Conservation (phyloP, 345 rosid genomes). For the Raphanus raphanistrum region DNA sequence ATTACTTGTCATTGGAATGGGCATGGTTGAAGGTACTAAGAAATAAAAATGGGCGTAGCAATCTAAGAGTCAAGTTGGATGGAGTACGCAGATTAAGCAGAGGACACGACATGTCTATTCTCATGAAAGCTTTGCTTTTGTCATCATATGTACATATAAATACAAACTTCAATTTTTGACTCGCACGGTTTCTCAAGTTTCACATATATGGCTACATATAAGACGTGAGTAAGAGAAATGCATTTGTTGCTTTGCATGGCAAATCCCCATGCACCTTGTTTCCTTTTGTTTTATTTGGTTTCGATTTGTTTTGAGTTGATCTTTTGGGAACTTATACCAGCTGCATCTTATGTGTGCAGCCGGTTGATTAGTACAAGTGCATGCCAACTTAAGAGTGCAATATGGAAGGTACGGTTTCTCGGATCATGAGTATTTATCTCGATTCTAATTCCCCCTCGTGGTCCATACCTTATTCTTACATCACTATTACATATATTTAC, state of each 20-base stretch:
- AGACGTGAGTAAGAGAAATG: conserved; percentile 35
- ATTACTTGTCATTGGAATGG: neutral
- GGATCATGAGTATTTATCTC: conserved; percentile 37
- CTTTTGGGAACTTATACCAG: neutral
- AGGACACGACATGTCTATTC: conserved; percentile 39
- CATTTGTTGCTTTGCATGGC: conserved; percentile 41
- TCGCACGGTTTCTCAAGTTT: conserved; percentile 36
- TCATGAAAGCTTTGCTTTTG: conserved; percentile 38
- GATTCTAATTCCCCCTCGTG: conserved; percentile 33
- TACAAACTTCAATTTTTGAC: conserved; percentile 25
- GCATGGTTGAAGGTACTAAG: conserved; percentile 4
- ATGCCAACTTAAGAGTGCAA: conserved; percentile 34
- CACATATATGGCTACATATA: conserved; percentile 36
- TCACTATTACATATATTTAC: conserved; percentile 12
- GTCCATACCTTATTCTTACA: conserved; percentile 36
- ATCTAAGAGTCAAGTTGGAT: conserved; percentile 31
- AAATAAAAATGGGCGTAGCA: conserved; percentile 2
- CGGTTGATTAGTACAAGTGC: conserved; percentile 43
- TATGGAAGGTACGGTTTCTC: conserved; percentile 37
- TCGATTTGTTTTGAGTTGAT: neutral
- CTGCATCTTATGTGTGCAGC: conserved; percentile 24
- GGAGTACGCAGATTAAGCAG: conserved; percentile 17
- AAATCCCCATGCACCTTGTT: conserved; percentile 33
- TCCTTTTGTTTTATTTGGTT: neutral
- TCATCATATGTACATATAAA: conserved; percentile 36